Evolutionary conservation across 169 alveolate species (phyloP).

Genomic region (Cryptosporidium ubiquitum): DNA sequence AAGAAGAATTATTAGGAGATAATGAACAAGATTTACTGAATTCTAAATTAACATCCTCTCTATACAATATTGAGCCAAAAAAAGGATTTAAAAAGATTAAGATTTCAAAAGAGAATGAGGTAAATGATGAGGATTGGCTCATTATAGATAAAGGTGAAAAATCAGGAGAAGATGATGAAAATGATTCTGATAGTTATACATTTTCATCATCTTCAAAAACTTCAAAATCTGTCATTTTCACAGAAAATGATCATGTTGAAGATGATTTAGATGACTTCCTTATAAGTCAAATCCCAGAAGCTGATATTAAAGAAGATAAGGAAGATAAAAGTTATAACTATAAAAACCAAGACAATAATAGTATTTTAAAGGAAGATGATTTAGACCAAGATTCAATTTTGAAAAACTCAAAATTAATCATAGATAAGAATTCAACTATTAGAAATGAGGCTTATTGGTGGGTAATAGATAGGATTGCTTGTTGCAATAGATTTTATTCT

Average conservation of each 20-base stretch:
- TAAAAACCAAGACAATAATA: background rate
- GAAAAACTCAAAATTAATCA: background rate
- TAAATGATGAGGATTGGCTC: conserved; percentile 49
- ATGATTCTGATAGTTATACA: background rate
- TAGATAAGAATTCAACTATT: background rate
- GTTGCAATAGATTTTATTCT: conserved; percentile 33
- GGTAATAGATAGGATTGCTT: conserved; percentile 25
- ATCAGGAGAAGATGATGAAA: conserved; percentile 10
- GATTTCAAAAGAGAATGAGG: conserved; percentile 45
- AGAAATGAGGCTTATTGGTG: conserved; percentile 38
- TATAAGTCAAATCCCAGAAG: conserved; percentile 7
- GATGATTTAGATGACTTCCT: conserved; percentile 29
- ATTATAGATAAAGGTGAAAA: conserved; percentile 3
- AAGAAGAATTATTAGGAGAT: background rate
- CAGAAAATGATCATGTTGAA: conserved; percentile 9
- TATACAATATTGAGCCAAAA: conserved; percentile 8
- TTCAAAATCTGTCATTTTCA: too few relatives aligned
- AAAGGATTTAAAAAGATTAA: conserved; percentile 29
- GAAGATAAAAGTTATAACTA: too few relatives aligned
- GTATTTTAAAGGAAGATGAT: background rate
- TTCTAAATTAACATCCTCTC: background rate
- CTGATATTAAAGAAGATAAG: background rate
- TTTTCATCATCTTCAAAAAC: background rate
- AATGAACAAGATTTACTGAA: background rate
- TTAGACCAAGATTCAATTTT: background rate